Base-by-base conservation (phyloP, 164 flowering plant species). In the Chloranthus sessilifolius region DNA sequence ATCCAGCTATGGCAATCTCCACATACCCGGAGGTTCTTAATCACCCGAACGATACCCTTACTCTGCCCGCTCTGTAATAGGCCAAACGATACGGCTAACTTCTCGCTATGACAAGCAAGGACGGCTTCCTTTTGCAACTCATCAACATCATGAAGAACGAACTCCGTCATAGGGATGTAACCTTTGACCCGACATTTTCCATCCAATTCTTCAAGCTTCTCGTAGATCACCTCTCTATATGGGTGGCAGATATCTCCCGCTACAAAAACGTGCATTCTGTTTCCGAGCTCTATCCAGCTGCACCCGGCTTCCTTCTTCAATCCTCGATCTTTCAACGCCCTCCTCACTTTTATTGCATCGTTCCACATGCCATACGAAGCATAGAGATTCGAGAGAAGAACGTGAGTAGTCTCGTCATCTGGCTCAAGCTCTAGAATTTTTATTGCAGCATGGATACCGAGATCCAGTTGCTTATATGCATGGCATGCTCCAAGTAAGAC, bases 401-500 rank as follows among this genome's bases (percentile, higher is more conserved):
- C 34, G 31, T 63, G 43, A 11, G 69, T 64, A 14, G 66, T 60
- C 51, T 64, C 72, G 45, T 71, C 69, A 24, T 54, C 57, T 24
- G 75, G 72, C 46, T 67, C 72, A n/a, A 38, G 25, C 49, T 67
- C 69, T 20, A 71, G 43, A 53, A 71, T 57, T 42, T 17, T 71
- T 15, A 28, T 58, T 22, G 67, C 72, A 27, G 64, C 66, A 16
- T 41, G 54, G 7, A 63, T 43, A 31, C 75, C 72, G 20, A 71
- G 53, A 6, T 67, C 46, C 8, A 71, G 61, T 40, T 71, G 53
- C 52, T 64, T 58, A 40, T 64, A 61, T 21, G 62, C 64, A 60
- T 60, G 68, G 44, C 75, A 67, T 14, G 69, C 66, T 26, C 75
- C 72, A 49, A 71, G 75, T 27, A 71, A 38, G 36, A 58, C 72